phyloP scores from a whole-genome alignment of 495 filamentous ascomycete genomes.

The Choiromyces venosus region DNA sequence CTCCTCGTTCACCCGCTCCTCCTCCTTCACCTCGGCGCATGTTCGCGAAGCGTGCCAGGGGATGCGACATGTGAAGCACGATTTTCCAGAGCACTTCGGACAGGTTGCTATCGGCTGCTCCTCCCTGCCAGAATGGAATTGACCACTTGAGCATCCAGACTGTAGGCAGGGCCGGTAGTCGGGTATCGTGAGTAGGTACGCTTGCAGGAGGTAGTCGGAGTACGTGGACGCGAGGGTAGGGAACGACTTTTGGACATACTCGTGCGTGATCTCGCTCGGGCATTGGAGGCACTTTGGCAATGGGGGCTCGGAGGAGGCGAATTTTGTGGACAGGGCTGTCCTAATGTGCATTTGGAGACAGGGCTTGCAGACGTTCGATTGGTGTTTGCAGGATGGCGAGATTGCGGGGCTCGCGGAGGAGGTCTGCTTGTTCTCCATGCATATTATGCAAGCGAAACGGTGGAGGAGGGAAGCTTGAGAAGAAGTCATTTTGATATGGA shows the following conservation, averaged over 20 bases:
- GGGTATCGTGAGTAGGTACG: background rate
- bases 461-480: background rate
- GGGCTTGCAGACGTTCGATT: background rate
- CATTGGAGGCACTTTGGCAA: background rate
- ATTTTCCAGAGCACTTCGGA: background rate
- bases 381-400: background rate
- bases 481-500: background rate
- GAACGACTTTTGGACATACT: background rate
- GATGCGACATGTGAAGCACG: background rate
- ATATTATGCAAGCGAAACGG: background rate
- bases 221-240: background rate
- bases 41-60: background rate
- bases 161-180: background rate
- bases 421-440: background rate
- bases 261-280: background rate
- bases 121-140: background rate
- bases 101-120: background rate
- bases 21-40: background rate
- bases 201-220: background rate
- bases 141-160: background rate
- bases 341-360: background rate
- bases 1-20: background rate
- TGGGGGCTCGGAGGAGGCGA: background rate
- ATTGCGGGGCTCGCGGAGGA: background rate
- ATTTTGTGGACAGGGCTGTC: background rate